Base-by-base conservation (phyloP, 768 basidiomycete species). In the Mycena haematopus region DNA sequence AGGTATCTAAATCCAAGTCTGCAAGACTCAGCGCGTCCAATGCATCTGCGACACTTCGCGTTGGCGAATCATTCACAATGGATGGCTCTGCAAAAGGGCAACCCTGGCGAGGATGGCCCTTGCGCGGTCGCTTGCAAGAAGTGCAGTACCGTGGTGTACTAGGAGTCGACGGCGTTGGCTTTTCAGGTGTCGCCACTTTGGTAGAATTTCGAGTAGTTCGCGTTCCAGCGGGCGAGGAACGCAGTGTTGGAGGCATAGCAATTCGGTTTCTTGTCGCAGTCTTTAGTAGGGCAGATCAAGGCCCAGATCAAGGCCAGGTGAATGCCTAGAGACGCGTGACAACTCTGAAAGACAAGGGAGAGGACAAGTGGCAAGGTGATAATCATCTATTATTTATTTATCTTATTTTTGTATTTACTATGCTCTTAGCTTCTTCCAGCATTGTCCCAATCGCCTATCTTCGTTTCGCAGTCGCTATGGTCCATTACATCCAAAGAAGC, bases 131-230 rank as follows among this genome's bases (percentile, higher is more conserved):
- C 35, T 64, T 64, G 59, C 66, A 67, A 14, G 54, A 53, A 8
- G 62, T 51, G 53, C 66, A 67, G 35, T 53, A 56, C 22, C 62
- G 62, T 11, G 66, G 62, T 52, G 52, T 60, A 19, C 52, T 36
- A 11, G 66, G 66, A 19, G 57, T 66, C 25, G 42, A 21, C 0
- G 58, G 13, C n/a, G n/a, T n/a, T 9, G 54, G 10, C 10, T 36
- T 47, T 47, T 62, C 65, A 3, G 54, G 61, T 6, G 62, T 45
- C 25, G 42, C 44, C 15, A 45, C 44, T 51, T 67, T 67, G 31
- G 50, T 36, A 22, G 66, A 67, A 59, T 58, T 67, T 44, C 62
- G 58, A 13, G 66, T 67, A 3, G 47, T 58, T 46, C 66, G 66
- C 51, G 58, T 52, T n/a, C 21, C 35, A 19, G 58, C 57, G 25